phyloP scores from a whole-genome alignment of 1,284 basidiomycete species.

The Laetiporus sulphureus region DNA sequence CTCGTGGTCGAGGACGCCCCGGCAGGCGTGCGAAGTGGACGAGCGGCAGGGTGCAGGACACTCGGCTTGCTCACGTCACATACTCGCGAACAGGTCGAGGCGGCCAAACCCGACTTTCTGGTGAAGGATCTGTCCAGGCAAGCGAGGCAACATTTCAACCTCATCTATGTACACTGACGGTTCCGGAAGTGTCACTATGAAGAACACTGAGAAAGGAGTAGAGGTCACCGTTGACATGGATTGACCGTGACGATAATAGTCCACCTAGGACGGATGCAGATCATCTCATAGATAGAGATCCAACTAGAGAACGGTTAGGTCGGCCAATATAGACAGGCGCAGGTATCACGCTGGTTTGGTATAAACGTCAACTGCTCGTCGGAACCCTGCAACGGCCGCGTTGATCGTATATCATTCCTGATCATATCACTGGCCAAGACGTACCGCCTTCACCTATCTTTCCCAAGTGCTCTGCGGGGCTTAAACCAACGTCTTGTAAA shows the following conservation, averaged over 20 bases:
- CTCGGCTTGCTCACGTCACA: slow-evolving; percentile 79
- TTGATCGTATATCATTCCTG: not conserved
- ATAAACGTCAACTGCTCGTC: slow-evolving; percentile 43
- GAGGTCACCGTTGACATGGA: slow-evolving; percentile 35
- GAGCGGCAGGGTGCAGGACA: slow-evolving; percentile 73
- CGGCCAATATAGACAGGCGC: too few relatives aligned
- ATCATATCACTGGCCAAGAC: slow-evolving; percentile 13
- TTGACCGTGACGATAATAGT: slow-evolving; percentile 10
- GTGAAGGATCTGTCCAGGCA: slow-evolving; percentile 59
- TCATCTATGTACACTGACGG: too few relatives aligned
- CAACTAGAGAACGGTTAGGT: too few relatives aligned
- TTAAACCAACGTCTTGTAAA: slow-evolving; percentile 58
- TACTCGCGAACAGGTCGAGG: slow-evolving; percentile 54
- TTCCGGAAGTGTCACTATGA: slow-evolving; percentile 39
- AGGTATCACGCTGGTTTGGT: slow-evolving; percentile 18
- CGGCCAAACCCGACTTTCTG: slow-evolving; percentile 50
- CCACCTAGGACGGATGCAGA: too few relatives aligned
- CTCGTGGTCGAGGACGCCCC: slow-evolving; percentile 88
- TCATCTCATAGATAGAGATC: too few relatives aligned
- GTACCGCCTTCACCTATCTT: slow-evolving; percentile 51
- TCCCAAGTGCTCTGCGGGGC: slow-evolving; percentile 41
- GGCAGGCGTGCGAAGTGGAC: slow-evolving; percentile 67
- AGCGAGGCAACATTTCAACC: too few relatives aligned
- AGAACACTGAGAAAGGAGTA: slow-evolving; percentile 35
- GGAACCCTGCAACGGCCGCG: slow-evolving; percentile 33